Evolutionary conservation across 148 eudicot species (phyloP).

Genomic region (Rhododendron williamsianum): DNA sequence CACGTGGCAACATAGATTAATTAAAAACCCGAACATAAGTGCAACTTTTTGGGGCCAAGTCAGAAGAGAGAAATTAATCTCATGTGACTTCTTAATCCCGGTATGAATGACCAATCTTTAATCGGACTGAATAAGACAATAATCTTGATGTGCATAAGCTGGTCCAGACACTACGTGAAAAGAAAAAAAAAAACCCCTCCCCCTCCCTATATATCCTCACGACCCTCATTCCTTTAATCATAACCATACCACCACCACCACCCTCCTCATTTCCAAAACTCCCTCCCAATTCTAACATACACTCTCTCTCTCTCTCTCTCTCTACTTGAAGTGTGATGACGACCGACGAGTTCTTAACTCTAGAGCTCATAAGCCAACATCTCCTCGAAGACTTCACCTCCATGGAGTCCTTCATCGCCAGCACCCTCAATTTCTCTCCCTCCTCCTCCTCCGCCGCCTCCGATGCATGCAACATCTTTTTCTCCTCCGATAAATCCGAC

Average conservation of each 20-base stretch:
- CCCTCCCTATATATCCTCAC: not conserved
- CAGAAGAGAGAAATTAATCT: too few relatives aligned
- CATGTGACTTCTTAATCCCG: too few relatives aligned
- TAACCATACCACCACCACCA: not conserved
- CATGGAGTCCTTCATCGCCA: slow-evolving; percentile 19
- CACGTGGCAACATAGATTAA: too few relatives aligned
- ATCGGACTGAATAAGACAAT: too few relatives aligned
- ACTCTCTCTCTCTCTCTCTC: not conserved
- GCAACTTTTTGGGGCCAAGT: too few relatives aligned
- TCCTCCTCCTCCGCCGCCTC: not conserved
- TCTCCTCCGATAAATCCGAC: not conserved
- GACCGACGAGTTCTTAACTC: slow-evolving; percentile 17
- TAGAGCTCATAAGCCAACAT: slow-evolving; percentile 32
- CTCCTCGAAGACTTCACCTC: slow-evolving; percentile 29
- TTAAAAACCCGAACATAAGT: too few relatives aligned
- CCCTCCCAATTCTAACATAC: not conserved
- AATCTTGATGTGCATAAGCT: too few relatives aligned
- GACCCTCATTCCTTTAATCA: not conserved
- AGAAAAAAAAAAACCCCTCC: too few relatives aligned
- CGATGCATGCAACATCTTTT: not conserved
- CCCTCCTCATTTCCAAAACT: not conserved
- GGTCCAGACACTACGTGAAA: too few relatives aligned
- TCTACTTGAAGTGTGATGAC: not conserved
- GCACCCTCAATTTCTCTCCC: slow-evolving; percentile 6
- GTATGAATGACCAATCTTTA: too few relatives aligned